A percentile compares a stretch with the other conserved stretches of the same genome.
Evolutionary conservation across 768 basidiomycete species (phyloP).

Genomic region (Pleurotus ostreatus): DNA sequence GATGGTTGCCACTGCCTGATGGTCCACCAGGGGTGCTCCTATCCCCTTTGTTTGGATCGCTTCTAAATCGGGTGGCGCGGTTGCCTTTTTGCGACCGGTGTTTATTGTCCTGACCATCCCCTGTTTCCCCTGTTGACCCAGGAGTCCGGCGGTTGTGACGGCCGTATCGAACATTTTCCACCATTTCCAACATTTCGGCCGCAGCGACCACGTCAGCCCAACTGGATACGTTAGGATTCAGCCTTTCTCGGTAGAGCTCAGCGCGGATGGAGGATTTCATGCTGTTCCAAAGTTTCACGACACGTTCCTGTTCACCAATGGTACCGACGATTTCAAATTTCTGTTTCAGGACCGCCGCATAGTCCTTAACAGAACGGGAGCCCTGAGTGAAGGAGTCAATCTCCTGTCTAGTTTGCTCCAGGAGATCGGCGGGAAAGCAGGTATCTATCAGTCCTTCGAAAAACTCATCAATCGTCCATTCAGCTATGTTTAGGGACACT

Average conservation of each 20-base stretch:
- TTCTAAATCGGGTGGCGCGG: background rate
- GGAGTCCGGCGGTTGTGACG: background rate
- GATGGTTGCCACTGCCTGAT: background rate
- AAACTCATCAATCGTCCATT: constrained; percentile 25
- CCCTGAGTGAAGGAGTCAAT: constrained; percentile 20
- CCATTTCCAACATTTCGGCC: constrained; percentile 28
- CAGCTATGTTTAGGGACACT: constrained; percentile 18
- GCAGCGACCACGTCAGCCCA: constrained; percentile 21
- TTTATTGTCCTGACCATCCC: background rate
- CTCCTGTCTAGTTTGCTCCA: constrained; percentile 11
- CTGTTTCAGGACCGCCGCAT: constrained; percentile 27
- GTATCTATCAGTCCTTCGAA: constrained; percentile 30
- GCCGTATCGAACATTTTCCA: constrained; percentile 10
- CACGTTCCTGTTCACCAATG: constrained; percentile 20
- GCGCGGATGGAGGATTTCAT: constrained; percentile 19
- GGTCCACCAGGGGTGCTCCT: background rate
- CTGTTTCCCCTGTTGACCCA: background rate
- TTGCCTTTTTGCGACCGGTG: background rate
- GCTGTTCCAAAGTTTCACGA: constrained; percentile 30
- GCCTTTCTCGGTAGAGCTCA: constrained; percentile 21
- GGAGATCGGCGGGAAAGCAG: constrained; percentile 29
- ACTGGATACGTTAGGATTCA: constrained; percentile 19
- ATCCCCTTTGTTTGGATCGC: background rate
- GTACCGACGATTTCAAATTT: constrained; percentile 27
- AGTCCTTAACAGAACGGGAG: constrained; percentile 22